Percentiles rank a stretch among this genome's conserved stretches.
phyloP scores from a whole-genome alignment of 2,329 filamentous ascomycete species.

The Sphaerulina vaccinii region DNA sequence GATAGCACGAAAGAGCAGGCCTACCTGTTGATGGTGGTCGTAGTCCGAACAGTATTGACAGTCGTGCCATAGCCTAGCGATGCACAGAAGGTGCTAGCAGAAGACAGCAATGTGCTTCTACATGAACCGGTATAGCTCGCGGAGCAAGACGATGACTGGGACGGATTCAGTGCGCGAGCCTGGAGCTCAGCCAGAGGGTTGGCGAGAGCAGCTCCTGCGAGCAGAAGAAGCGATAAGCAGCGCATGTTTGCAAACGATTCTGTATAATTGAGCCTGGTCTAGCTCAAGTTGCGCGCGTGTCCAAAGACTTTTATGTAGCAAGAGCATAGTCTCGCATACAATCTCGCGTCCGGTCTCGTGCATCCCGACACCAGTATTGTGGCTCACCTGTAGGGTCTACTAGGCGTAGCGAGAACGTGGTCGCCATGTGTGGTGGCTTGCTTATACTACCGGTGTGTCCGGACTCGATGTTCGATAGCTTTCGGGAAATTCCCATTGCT shows the following conservation, averaged over 20 bases:
- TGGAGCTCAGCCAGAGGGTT: conserved; percentile 2
- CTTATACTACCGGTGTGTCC: not conserved
- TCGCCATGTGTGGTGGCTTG: not conserved
- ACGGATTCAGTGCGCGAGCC: not conserved
- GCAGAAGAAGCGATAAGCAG: not conserved
- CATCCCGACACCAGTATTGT: not conserved
- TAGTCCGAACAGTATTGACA: not conserved
- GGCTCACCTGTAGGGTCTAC: not conserved
- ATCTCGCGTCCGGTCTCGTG: no score
- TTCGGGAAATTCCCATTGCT: no score
- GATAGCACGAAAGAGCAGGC: no score
- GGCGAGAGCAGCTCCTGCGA: conserved; percentile 1
- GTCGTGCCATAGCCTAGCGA: not conserved
- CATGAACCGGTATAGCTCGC: not conserved
- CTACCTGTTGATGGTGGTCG: not conserved
- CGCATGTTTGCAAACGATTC: not conserved
- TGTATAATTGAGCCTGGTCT: not conserved
- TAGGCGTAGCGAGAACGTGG: not conserved
- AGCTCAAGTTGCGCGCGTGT: not conserved
- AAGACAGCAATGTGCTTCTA: conserved; percentile 1
- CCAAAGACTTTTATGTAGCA: not conserved
- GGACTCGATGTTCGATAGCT: no score
- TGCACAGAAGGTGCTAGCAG: conserved; percentile 1
- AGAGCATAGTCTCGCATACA: no score
- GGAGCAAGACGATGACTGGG: conserved; percentile 3